Conservation (phyloP, 768 basidiomycete genomes). For the Suillus sp. region DNA sequence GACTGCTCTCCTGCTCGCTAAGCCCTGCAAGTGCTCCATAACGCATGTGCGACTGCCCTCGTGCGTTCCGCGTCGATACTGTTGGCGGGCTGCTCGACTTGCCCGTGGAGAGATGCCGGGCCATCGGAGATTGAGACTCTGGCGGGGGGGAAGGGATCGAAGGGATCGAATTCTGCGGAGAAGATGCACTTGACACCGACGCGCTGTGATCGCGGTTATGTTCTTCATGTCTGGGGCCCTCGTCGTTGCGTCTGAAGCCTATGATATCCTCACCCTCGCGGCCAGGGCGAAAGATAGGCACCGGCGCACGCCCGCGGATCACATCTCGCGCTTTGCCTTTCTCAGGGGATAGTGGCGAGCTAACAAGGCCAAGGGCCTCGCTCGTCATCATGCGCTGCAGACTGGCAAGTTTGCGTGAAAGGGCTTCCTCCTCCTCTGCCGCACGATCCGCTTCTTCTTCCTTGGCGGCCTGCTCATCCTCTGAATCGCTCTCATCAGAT, state of each 20-base stretch:
- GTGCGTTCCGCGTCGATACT: slow-evolving; percentile 54
- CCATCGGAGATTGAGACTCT: slow-evolving; percentile 54
- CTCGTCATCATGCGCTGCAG: slow-evolving; percentile 74
- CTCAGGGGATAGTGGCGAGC: slow-evolving; percentile 33
- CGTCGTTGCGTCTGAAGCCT: slow-evolving; percentile 32
- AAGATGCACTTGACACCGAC: slow-evolving; percentile 73
- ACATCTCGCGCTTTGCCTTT: slow-evolving; percentile 42
- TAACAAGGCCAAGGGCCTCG: slow-evolving; percentile 71
- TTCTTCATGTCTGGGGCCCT: slow-evolving; percentile 42
- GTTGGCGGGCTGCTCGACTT: slow-evolving; percentile 67
- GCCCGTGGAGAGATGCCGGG: slow-evolving; percentile 51
- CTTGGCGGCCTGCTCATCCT: slow-evolving; percentile 50
- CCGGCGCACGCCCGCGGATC: slow-evolving; percentile 45
- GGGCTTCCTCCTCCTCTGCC: slow-evolving; percentile 65
- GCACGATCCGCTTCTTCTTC: slow-evolving; percentile 72
- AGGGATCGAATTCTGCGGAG: slow-evolving; percentile 77
- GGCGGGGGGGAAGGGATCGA: slow-evolving; percentile 76
- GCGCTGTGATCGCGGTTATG: slow-evolving; percentile 63
- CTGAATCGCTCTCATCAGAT: slow-evolving; percentile 62
- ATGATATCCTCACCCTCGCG: slow-evolving; percentile 19
- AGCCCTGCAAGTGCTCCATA: slow-evolving; percentile 46
- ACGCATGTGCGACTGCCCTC: slow-evolving; percentile 51
- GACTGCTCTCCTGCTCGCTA: slow-evolving; percentile 61
- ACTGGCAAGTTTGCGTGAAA: slow-evolving; percentile 68
- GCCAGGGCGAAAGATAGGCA: slow-evolving; percentile 17